Evolutionary conservation across 2,329 filamentous ascomycete species (phyloP), one percentile per base, ranked within the genome.

Genomic region (Botrytis elliptica): DNA sequence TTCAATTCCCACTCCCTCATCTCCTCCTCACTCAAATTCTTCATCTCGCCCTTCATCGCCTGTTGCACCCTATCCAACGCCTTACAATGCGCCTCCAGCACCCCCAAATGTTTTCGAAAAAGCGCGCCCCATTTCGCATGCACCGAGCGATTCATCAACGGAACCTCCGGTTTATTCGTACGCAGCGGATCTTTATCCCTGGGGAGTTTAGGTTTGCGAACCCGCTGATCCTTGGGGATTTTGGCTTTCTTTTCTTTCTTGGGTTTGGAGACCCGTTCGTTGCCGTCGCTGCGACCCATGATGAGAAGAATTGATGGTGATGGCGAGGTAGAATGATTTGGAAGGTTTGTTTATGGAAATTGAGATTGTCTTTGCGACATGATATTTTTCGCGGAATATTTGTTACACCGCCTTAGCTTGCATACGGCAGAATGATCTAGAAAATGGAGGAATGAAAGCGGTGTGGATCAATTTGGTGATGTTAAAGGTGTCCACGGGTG

Each of bases 71-170:
- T 71, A 59, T 79, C 77, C 59, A 80, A 16, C 16, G 44, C 33
- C 38, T 69, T 72, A 52, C 79, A 75, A 74, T 79, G 79, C n/a
- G 74, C 63, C 70, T 80, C 79, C 3, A 79, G 70, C 8, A 80
- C 44, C 4, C 76, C 77, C 44, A 80, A 46, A 67, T 80, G 78
- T 63, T 77, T 78, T 72, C 76, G 77, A 57, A 80, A 79, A 29
- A 80, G 44, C 40, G 75, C 75, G 4, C 77, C 77, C 70, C 81
- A 81, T 46, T 81, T 85, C 36, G 82, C 81, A 77, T 85, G 85
- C 72, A 72, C 64, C 1, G 74, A 73, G 29, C 70, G 72, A 64
- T 79, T 77, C 36, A 70, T 74, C 36, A 78, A 74, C 25, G 75
- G 75, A 16, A 55, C 66, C 20, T 36, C 36, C 0, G 73, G 70